Conservation (phyloP, 1,284 basidiomycete species). For the Ceratobasidium sp. region DNA sequence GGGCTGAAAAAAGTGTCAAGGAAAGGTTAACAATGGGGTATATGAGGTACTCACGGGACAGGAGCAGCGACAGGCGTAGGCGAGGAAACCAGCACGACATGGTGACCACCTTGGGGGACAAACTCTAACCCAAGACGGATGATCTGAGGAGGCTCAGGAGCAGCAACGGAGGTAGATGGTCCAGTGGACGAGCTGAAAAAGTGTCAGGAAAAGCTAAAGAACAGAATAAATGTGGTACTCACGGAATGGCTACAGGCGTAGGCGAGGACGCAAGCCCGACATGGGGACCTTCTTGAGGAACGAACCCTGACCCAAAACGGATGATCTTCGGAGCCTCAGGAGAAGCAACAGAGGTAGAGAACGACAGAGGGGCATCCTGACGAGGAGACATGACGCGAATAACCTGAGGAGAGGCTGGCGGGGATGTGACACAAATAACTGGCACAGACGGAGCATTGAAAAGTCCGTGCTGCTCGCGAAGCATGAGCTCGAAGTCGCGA, state of each 20-base stretch:
- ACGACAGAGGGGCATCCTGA: neutral
- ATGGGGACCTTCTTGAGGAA: constrained; percentile 14
- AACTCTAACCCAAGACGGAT: too few relatives aligned
- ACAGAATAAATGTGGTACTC: too few relatives aligned
- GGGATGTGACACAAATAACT: too few relatives aligned
- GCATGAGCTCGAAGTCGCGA: constrained; percentile 62
- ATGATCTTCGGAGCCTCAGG: constrained; percentile 24
- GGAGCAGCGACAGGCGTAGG: too few relatives aligned
- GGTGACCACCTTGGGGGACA: too few relatives aligned
- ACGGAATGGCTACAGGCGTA: constrained; percentile 10
- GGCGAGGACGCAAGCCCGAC: constrained; percentile 29
- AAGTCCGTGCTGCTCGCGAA: constrained; percentile 7
- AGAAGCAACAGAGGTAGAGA: neutral
- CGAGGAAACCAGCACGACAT: too few relatives aligned
- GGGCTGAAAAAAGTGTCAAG: neutral
- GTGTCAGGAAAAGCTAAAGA: too few relatives aligned
- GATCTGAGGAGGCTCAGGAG: too few relatives aligned
- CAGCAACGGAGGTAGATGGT: too few relatives aligned
- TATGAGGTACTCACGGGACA: too few relatives aligned
- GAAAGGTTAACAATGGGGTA: too few relatives aligned
- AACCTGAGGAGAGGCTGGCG: constrained; percentile 18
- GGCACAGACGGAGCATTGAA: neutral
- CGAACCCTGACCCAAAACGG: constrained; percentile 18
- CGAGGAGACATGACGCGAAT: constrained; percentile 28
- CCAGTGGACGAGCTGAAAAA: too few relatives aligned